phyloP scores from a whole-genome alignment of 2,329 filamentous ascomycete genomes.

The Alternaria sp. region DNA sequence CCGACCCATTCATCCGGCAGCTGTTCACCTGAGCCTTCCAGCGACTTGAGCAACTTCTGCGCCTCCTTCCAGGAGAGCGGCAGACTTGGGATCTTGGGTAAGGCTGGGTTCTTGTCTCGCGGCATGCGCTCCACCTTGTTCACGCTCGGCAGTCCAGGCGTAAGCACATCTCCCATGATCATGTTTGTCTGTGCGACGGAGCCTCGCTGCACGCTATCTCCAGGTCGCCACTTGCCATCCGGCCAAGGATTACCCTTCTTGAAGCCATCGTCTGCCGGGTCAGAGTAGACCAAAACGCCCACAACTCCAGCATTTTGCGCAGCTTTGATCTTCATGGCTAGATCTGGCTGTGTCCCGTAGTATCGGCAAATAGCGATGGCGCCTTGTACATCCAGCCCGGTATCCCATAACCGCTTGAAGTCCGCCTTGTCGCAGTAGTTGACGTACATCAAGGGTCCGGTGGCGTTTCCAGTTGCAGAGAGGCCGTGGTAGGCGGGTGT shows the following conservation, averaged over 20 bases:
- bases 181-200: slow-evolving; percentile 81
- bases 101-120: slow-evolving; percentile 72
- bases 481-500: slow-evolving; percentile 87
- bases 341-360: slow-evolving; percentile 75
- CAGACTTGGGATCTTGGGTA: slow-evolving; percentile 86
- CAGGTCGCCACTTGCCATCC: slow-evolving; percentile 79
- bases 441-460: slow-evolving; percentile 86
- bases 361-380: slow-evolving; percentile 86
- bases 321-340: slow-evolving; percentile 84
- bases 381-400: slow-evolving; percentile 76
- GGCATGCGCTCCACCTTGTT: slow-evolving; percentile 71
- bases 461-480: slow-evolving; percentile 85
- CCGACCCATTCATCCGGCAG: slow-evolving; percentile 77
- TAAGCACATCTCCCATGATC: slow-evolving; percentile 90
- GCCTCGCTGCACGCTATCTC: slow-evolving; percentile 82
- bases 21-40: slow-evolving; percentile 76
- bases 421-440: slow-evolving; percentile 90
- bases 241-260: slow-evolving; percentile 75
- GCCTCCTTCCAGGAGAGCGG: slow-evolving; percentile 92
- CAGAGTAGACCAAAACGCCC: slow-evolving; percentile 91
- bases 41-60: slow-evolving; percentile 75
- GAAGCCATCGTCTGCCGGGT: slow-evolving; percentile 86
- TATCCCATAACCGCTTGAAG: slow-evolving; percentile 75
- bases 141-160: slow-evolving; percentile 82
- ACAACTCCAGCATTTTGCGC: slow-evolving; percentile 86